These are phyloP conservation scores for Coemansia asiatica DNA, from an alignment of 192 early-diverging fungal genomes.

Conservation along the genomic window DNA sequence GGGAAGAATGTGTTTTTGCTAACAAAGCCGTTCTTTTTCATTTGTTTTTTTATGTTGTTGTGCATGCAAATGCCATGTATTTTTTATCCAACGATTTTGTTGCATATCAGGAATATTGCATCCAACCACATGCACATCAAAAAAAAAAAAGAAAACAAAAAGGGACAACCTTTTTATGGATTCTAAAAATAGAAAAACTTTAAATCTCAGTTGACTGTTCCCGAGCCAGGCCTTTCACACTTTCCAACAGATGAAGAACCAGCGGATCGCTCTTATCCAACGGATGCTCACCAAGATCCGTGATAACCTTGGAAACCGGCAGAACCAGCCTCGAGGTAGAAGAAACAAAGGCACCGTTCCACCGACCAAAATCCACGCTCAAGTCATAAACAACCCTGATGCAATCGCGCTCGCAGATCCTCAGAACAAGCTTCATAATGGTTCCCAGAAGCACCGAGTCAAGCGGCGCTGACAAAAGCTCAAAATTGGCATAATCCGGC, in stretches of 20 bases:
- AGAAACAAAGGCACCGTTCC: slow-evolving; percentile 49
- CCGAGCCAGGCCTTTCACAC: slow-evolving; percentile 18
- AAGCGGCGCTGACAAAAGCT: slow-evolving; percentile 40
- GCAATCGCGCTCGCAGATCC: slow-evolving; percentile 31
- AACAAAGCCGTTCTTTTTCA: too few relatives aligned
- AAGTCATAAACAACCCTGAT: slow-evolving; percentile 33
- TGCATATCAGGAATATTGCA: background rate
- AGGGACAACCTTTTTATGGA: background rate
- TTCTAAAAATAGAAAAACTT: slow-evolving; percentile 8
- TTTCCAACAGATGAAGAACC: slow-evolving; percentile 27
- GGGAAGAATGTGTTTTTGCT: too few relatives aligned
- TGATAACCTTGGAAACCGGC: slow-evolving; percentile 27
- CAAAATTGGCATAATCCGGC: slow-evolving; percentile 19
- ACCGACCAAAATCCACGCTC: slow-evolving; percentile 21
- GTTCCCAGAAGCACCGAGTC: slow-evolving; percentile 48
- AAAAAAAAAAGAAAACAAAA: background rate
- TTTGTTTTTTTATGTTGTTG: too few relatives aligned
- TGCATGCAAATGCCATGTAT: background rate
- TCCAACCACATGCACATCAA: background rate
- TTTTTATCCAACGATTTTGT: too few relatives aligned
- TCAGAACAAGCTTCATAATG: slow-evolving; percentile 47
- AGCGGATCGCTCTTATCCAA: slow-evolving; percentile 32
- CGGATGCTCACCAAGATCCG: slow-evolving; percentile 5
- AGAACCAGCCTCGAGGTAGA: slow-evolving; percentile 48
- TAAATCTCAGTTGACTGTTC: slow-evolving; percentile 31